Conservation (phyloP, 139 green algal genomes). For the Dunaliella primolecta region DNA sequence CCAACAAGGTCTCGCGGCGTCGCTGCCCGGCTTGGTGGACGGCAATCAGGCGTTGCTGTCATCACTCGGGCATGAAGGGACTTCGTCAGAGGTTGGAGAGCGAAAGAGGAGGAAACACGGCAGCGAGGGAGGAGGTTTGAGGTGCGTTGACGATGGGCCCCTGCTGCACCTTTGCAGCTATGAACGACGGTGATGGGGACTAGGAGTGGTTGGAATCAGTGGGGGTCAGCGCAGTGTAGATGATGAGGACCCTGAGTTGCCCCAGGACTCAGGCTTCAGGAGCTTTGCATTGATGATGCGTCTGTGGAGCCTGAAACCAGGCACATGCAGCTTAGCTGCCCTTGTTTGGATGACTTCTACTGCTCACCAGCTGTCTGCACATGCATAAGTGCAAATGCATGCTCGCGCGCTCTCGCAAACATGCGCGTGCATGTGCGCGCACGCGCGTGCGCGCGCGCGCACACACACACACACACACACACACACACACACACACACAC, state of each 20-base stretch:
- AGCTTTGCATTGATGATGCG: not conserved
- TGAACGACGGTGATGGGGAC: no score
- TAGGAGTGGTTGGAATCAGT: no score
- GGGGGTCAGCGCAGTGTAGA: not conserved
- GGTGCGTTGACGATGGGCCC: no score
- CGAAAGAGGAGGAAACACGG: not conserved
- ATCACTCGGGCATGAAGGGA: no score
- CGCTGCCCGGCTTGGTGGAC: not conserved
- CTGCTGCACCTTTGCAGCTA: no score
- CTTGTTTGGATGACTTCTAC: not conserved
- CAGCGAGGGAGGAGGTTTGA: not conserved
- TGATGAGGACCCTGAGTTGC: not conserved
- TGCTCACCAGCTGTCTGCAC: not conserved
- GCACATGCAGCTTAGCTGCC: no score
- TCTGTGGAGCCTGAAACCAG: no score
- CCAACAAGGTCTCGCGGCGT: not conserved
- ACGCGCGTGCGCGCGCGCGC: no score
- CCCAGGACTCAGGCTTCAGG: not conserved
- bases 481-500: no score
- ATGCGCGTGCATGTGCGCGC: not conserved
- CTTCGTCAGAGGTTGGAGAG: not conserved
- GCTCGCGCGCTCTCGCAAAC: not conserved
- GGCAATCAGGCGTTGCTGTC: no score
- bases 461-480: no score
- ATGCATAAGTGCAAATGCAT: not conserved